Evolutionary conservation across 2,329 filamentous ascomycete genomes (phyloP).

Genomic region (Pseudogymnoascus sp.): DNA sequence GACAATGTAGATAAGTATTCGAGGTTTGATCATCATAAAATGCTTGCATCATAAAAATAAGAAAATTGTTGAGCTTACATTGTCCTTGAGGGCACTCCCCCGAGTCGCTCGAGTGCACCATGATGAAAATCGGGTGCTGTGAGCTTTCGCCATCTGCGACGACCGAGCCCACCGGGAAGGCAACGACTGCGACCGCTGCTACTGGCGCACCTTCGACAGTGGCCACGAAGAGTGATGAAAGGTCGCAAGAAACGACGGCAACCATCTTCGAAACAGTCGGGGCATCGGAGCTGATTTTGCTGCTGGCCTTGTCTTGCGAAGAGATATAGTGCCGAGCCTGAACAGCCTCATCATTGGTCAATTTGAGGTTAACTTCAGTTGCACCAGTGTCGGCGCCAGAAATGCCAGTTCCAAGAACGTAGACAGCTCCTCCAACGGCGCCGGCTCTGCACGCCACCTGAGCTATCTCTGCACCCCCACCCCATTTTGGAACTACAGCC

Average conservation of each 20-base stretch:
- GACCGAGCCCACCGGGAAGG: conserved; percentile 52
- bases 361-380: conserved; percentile 36
- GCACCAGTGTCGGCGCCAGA: conserved; percentile 28
- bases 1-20: conserved; percentile 99
- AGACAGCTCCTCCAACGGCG: conserved; percentile 84
- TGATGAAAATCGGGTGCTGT: conserved; percentile 46
- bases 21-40: conserved; percentile 74
- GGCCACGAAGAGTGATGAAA: conserved; percentile 61
- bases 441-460: conserved; percentile 87
- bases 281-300: background rate
- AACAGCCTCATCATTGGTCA: conserved; percentile 53
- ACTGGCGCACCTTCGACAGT: conserved; percentile 67
- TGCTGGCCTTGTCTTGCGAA: conserved; percentile 14
- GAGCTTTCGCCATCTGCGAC: conserved; percentile 29
- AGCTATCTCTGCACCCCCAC: conserved; percentile 77
- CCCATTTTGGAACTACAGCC: conserved; percentile 87
- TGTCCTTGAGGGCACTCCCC: conserved; percentile 84
- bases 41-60: conserved; percentile 19
- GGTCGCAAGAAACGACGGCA: conserved; percentile 59
- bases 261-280: conserved; percentile 52
- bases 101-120: conserved; percentile 81
- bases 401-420: conserved; percentile 72
- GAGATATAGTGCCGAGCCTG: conserved; percentile 41
- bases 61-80: conserved; percentile 58
- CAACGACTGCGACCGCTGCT: conserved; percentile 66